Evolutionary conservation across 192 early-diverging fungal genomes (phyloP).

Genomic region (Umbelopsis sp.): DNA sequence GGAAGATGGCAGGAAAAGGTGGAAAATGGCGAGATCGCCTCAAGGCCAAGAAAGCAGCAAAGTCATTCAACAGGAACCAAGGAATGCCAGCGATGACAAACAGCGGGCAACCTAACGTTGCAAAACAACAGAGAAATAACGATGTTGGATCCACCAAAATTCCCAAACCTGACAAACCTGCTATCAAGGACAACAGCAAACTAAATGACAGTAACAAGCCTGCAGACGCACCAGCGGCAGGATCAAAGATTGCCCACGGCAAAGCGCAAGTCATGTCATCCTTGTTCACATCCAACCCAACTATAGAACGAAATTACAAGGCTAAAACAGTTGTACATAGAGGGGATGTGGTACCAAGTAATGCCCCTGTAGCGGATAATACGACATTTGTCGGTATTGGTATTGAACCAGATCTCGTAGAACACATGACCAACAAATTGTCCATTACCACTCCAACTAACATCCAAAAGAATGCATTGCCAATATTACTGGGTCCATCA

Average conservation of each 20-base stretch:
- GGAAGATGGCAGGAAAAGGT: conserved; percentile 36
- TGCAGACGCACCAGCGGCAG: conserved; percentile 20
- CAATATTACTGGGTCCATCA: conserved; percentile 61
- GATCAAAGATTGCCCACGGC: conserved; percentile 44
- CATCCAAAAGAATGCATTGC: conserved; percentile 89
- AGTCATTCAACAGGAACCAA: conserved; percentile 20
- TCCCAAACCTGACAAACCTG: conserved; percentile 31
- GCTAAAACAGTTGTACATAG: conserved; percentile 31
- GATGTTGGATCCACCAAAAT: conserved; percentile 3
- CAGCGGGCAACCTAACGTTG: neutral
- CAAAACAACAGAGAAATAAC: conserved; percentile 40
- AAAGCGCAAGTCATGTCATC: conserved; percentile 79
- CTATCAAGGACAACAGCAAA: conserved; percentile 21
- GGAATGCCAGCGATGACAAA: neutral
- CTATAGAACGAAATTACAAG: conserved; percentile 30
- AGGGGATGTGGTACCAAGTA: conserved; percentile 43
- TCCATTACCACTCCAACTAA: conserved; percentile 79
- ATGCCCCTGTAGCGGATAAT: conserved; percentile 51
- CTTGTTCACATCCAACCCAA: conserved; percentile 78
- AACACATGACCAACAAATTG: conserved; percentile 73
- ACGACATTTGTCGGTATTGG: conserved; percentile 77
- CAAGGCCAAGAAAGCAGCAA: conserved; percentile 37
- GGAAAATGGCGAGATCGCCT: conserved; percentile 51
- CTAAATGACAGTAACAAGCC: conserved; percentile 16
- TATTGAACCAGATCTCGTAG: conserved; percentile 67